These are phyloP conservation scores for Nitzschia putrida DNA, from an alignment of 108 stramenopile genomes.

Conservation along the genomic window DNA sequence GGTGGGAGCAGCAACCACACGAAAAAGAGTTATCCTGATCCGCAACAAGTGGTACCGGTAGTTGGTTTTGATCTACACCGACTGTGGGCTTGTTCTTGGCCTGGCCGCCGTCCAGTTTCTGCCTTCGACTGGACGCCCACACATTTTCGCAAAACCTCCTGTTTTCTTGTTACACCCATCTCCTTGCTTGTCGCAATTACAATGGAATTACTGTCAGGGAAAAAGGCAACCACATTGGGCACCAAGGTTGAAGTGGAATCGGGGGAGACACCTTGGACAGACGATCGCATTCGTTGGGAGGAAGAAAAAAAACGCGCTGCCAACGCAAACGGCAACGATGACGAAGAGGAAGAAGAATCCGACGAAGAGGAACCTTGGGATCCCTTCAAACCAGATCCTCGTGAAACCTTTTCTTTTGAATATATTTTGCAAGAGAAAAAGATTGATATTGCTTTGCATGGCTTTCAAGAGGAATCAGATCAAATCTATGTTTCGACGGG, in stretches of 20 bases:
- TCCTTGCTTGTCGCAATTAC: too few species aligned
- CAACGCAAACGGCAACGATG: neutral
- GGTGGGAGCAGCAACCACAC: too few species aligned
- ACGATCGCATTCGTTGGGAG: constrained; percentile 35
- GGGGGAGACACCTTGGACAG: constrained; percentile 32
- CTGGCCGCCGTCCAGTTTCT: too few species aligned
- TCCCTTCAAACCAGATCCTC: constrained; percentile 1
- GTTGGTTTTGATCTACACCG: too few species aligned
- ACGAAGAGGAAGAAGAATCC: neutral
- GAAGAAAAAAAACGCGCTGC: constrained; percentile 9
- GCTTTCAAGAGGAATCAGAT: constrained; percentile 56
- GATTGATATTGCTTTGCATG: constrained; percentile 53
- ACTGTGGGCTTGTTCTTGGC: too few species aligned
- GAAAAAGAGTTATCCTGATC: too few species aligned
- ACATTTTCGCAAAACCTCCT: too few species aligned
- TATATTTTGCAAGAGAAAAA: neutral
- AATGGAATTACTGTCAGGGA: too few species aligned
- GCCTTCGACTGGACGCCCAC: too few species aligned
- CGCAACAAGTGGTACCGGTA: too few species aligned
- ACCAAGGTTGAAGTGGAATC: neutral
- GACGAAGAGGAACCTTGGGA: neutral
- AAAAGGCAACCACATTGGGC: neutral
- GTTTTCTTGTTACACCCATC: too few species aligned
- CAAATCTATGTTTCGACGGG: constrained; percentile 74
- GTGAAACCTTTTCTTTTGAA: neutral